Conservation (phyloP, 2,329 filamentous ascomycete genomes). For the Pseudogymnoascus sp. region DNA sequence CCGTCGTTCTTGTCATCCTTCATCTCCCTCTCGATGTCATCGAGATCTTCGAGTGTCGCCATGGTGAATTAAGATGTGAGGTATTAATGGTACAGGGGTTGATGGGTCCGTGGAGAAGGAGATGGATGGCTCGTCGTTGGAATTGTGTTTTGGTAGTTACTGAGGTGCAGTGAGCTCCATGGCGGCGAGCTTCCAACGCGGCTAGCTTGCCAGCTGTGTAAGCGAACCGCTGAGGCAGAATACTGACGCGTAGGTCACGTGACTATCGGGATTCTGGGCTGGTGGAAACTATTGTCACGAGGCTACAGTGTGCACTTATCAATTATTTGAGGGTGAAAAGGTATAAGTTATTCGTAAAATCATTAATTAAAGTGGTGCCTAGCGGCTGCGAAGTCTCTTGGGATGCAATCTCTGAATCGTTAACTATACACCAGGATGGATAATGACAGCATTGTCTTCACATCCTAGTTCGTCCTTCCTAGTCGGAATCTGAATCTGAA, state of each 20-base stretch:
- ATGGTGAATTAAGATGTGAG: conserved; percentile 38
- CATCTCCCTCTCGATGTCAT: conserved; percentile 64
- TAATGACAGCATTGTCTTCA: background rate
- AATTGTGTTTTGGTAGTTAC: conserved; percentile 4
- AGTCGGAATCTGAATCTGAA: background rate
- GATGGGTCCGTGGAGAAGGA: conserved; percentile 2
- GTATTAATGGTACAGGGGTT: background rate
- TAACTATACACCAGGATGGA: background rate
- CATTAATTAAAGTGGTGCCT: background rate
- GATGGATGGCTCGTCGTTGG: conserved; percentile 1
- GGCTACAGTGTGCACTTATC: background rate
- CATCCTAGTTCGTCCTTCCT: background rate
- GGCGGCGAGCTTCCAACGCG: conserved; percentile 6
- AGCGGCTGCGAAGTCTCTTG: background rate
- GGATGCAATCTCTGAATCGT: background rate
- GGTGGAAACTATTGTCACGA: background rate
- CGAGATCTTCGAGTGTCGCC: conserved; percentile 71
- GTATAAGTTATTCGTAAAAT: background rate
- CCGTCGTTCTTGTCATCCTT: conserved; percentile 54
- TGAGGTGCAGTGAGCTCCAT: conserved; percentile 12
- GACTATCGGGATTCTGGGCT: background rate
- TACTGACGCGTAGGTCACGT: conserved; percentile 8
- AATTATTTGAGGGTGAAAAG: background rate
- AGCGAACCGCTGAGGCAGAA: conserved; percentile 3
- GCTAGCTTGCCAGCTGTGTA: background rate